Evolutionary conservation across 2,329 filamentous ascomycete genomes (phyloP).

Genomic region (Pseudopyricularia javanii): DNA sequence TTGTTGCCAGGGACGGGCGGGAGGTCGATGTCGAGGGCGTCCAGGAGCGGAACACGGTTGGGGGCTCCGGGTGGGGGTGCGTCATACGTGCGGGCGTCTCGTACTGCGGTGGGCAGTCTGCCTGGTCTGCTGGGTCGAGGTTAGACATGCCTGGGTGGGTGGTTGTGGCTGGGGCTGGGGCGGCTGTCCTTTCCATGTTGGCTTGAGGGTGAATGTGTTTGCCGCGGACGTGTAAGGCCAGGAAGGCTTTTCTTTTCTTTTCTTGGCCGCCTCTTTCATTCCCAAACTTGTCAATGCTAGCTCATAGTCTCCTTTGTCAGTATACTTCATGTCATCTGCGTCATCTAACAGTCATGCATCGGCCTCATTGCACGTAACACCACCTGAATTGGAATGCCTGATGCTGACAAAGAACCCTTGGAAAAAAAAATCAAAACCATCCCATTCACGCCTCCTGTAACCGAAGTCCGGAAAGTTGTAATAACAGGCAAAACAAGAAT

Average conservation of each 20-base stretch:
- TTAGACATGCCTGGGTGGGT: background rate
- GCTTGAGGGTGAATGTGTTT: background rate
- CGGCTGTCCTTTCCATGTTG: background rate
- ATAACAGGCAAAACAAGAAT: slow-evolving; percentile 2
- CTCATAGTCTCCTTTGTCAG: too few relatives aligned
- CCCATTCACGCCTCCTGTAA: slow-evolving; percentile 18
- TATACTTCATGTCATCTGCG: too few relatives aligned
- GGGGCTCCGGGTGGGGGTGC: background rate
- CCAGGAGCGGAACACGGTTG: background rate
- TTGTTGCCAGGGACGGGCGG: background rate
- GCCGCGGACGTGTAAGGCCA: background rate
- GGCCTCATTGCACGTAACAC: background rate
- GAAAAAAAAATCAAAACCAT: slow-evolving; percentile 19
- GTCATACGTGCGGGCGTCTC: background rate
- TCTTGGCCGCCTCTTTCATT: too few relatives aligned
- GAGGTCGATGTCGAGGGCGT: background rate
- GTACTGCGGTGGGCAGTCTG: background rate
- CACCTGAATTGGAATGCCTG: slow-evolving; percentile 18
- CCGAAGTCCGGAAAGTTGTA: slow-evolving; percentile 9
- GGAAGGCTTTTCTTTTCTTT: background rate
- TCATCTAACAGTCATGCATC: too few relatives aligned
- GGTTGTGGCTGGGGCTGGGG: background rate
- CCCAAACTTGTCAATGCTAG: too few relatives aligned
- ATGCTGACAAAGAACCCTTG: background rate
- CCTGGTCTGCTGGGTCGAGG: background rate